Base-by-base conservation (phyloP, 345 rosid genomes). In the Moringa oleifera region DNA sequence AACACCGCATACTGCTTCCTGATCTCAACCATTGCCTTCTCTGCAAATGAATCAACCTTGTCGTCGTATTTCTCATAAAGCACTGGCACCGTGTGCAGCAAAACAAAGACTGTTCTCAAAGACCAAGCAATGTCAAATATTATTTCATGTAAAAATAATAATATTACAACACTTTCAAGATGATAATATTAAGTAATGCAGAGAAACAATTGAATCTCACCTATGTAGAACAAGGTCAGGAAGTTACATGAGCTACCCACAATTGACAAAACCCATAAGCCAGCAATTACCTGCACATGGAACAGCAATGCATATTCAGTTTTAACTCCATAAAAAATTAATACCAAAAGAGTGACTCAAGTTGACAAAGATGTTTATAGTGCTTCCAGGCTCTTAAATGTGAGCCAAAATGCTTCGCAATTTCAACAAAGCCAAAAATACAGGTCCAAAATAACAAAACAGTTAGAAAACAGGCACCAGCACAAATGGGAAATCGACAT, bases 41-140 rank as follows among this genome's bases (percentile, higher is more conserved):
- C 95, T 22, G 80, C 82, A 56, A 83, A 81, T 4, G 86, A 75
- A 64, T 94, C 99, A 2, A 90, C 79, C 69, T 87, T 71, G 75
- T 94, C 96, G 63, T 87, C 99, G 6, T 83, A 88, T 68, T 82
- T 91, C 86, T 94, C 97, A 20, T 94, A 94, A 16, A 81, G 36
- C 52, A 87, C 80, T 0, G 97, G 99, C 7, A 86, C 77, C 0
- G 97, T 85, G 66, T 71, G 79, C 23, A 88, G 78, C 66, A 85
- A 56, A 10, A 94, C 80, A 59, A 90, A 77, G 57, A 56, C 99
- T 94, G 92, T 49, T 54, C 53, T 47, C 20, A 25, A 33, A 3
- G 16, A 33, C 19, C 47, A 20, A 51, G 17, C 1, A 41, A 41
- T 41, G 47, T 41, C 47, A 41, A 11, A 28, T 28, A 28, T 11